Evolutionary conservation across 306 rosid genomes (phyloP).

Genomic region (Geum urbanum): DNA sequence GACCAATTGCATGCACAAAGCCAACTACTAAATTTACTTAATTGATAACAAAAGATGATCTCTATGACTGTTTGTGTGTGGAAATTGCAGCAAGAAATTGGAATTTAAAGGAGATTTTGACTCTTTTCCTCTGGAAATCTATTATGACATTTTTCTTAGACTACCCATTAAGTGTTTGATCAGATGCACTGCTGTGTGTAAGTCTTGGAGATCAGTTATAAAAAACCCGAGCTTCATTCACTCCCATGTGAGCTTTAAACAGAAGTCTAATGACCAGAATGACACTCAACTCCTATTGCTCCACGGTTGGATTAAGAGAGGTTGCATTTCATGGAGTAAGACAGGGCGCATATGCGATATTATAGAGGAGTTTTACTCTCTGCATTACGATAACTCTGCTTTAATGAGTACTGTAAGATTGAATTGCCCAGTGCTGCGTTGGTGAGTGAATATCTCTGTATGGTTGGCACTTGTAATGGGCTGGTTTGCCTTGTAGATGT

Average conservation of each 20-base stretch:
- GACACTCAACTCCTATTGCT: not conserved
- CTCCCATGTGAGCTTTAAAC: not conserved
- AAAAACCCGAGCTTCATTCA: not conserved
- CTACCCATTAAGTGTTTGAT: not conserved
- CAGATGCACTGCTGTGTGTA: constrained; percentile 2
- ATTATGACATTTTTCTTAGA: not conserved
- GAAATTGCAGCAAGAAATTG: not conserved
- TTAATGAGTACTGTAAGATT: too few relatives aligned
- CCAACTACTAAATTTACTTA: not conserved
- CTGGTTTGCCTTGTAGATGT: constrained; percentile 5
- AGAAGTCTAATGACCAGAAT: not conserved
- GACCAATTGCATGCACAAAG: not conserved
- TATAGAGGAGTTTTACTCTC: too few relatives aligned
- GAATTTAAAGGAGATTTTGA: not conserved
- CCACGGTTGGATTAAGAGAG: not conserved
- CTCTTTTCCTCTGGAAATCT: not conserved
- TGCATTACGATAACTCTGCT: too few relatives aligned
- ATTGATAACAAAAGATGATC: not conserved
- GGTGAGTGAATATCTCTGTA: not conserved
- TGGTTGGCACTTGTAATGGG: not conserved
- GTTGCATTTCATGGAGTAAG: not conserved
- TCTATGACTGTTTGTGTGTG: not conserved
- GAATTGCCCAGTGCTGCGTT: too few relatives aligned
- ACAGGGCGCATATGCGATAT: too few relatives aligned
- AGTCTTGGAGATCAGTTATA: constrained; percentile 1